Evolutionary conservation across 202 grass and related monocot species (phyloP).

Genomic region (Zizania palustris): DNA sequence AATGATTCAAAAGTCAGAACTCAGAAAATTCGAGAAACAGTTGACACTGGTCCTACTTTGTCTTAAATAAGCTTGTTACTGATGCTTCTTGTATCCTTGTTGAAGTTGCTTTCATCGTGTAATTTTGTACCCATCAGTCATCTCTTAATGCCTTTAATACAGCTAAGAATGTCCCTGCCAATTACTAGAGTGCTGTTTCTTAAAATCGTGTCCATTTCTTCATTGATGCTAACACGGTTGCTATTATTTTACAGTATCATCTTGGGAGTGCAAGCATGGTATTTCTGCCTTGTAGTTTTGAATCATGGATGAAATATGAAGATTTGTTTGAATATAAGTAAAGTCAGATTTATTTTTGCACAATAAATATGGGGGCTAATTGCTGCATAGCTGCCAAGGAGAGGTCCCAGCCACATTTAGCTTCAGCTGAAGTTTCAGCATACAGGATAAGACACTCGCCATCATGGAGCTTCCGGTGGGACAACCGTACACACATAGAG

Average conservation of each 20-base stretch:
- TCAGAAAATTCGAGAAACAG: not conserved
- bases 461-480: constrained; percentile 74
- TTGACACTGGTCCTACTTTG: not conserved
- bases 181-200: not conserved
- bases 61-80: constrained; percentile 34
- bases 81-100: constrained; percentile 23
- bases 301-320: constrained; percentile 16
- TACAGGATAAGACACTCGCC: constrained; percentile 69
- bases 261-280: constrained; percentile 26
- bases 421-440: constrained; percentile 51
- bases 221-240: constrained; percentile 10
- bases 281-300: constrained; percentile 6
- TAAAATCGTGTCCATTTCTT: constrained; percentile 23
- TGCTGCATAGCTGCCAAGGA: constrained; percentile 69
- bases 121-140: not conserved
- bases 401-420: constrained; percentile 46
- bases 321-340: constrained; percentile 32
- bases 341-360: constrained; percentile 16
- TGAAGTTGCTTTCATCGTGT: constrained; percentile 17
- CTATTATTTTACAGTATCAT: constrained; percentile 32
- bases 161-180: constrained; percentile 19
- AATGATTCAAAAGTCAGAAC: not conserved
- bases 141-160: constrained; percentile 1
- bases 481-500: constrained; percentile 79
- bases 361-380: constrained; percentile 61